Evolutionary conservation across 345 rosid genomes (phyloP).

Genomic region (Salix caprea): DNA sequence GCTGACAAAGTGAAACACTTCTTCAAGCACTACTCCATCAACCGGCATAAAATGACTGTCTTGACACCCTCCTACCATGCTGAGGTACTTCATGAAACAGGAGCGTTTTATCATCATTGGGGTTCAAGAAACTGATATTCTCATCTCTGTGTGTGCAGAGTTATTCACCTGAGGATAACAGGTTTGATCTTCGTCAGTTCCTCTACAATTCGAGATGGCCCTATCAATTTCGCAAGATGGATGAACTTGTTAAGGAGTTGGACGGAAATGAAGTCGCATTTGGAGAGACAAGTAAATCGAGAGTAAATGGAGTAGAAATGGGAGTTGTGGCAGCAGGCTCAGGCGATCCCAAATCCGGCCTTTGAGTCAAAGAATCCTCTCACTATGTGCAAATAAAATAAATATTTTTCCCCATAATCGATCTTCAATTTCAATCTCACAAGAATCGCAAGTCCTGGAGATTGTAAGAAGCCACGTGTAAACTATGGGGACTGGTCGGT

Average conservation of each 20-base stretch:
- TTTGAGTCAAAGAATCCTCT: neutral
- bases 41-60: conserved; percentile 94
- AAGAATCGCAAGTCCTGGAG: neutral
- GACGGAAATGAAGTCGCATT: conserved; percentile 56
- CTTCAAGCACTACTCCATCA: conserved; percentile 91
- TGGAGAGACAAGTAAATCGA: conserved; percentile 11
- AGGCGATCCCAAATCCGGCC: conserved; percentile 32
- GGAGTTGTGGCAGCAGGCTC: conserved; percentile 29
- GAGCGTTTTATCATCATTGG: neutral
- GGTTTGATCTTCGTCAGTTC: conserved; percentile 88
- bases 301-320: conserved; percentile 10
- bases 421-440: neutral
- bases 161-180: conserved; percentile 89
- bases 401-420: neutral
- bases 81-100: conserved; percentile 47
- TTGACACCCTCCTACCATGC: conserved; percentile 94
- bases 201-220: conserved; percentile 85
- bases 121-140: neutral
- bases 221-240: conserved; percentile 78
- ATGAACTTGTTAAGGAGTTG: conserved; percentile 60
- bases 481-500: neutral
- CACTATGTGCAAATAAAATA: neutral
- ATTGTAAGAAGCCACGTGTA: neutral
- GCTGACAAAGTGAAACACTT: conserved; percentile 89
- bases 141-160: conserved; percentile 43